phyloP scores from a whole-genome alignment of 345 rosid genomes.

The Passiflora organensis region DNA sequence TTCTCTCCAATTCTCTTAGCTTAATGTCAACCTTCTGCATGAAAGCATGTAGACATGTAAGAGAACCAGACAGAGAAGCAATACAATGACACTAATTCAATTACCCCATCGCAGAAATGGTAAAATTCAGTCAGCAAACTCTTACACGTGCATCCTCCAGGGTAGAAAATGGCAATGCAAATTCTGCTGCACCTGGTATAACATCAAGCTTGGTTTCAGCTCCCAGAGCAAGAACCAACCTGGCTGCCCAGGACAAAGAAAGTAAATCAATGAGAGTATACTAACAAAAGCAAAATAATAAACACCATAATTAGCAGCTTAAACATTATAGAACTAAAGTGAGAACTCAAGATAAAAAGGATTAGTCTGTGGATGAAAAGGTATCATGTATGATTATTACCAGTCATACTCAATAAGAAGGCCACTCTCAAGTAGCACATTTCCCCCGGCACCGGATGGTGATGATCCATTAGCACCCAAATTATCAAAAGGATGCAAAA shows the following conservation, averaged over 20 bases:
- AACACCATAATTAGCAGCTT: too few species aligned
- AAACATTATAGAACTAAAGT: too few species aligned
- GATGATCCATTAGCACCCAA: conserved; percentile 43
- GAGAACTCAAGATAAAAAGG: too few species aligned
- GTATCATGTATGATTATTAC: too few species aligned
- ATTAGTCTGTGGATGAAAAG: too few species aligned
- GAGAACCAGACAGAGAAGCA: not conserved
- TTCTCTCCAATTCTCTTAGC: conserved; percentile 63
- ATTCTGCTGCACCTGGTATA: conserved; percentile 85
- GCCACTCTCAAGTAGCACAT: conserved; percentile 83
- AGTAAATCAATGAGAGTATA: conserved; percentile 7
- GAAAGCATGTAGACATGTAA: conserved; percentile 11
- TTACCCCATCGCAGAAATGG: not conserved
- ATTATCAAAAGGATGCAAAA: conserved; percentile 58
- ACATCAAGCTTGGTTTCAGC: conserved; percentile 81
- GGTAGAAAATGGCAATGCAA: conserved; percentile 81
- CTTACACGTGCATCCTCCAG: conserved; percentile 85
- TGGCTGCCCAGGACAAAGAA: conserved; percentile 69
- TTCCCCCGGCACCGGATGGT: conserved; percentile 57
- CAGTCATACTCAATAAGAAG: conserved; percentile 83
- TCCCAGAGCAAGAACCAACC: conserved; percentile 99
- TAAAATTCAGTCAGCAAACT: conserved; percentile 5
- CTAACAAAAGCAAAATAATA: not conserved
- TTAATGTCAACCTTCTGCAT: conserved; percentile 65
- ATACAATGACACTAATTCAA: not conserved